Percentiles rank a stretch among this genome's conserved stretches.
Evolutionary conservation across 768 basidiomycete genomes (phyloP).

Genomic region (Coprinopsis marcescibilis): DNA sequence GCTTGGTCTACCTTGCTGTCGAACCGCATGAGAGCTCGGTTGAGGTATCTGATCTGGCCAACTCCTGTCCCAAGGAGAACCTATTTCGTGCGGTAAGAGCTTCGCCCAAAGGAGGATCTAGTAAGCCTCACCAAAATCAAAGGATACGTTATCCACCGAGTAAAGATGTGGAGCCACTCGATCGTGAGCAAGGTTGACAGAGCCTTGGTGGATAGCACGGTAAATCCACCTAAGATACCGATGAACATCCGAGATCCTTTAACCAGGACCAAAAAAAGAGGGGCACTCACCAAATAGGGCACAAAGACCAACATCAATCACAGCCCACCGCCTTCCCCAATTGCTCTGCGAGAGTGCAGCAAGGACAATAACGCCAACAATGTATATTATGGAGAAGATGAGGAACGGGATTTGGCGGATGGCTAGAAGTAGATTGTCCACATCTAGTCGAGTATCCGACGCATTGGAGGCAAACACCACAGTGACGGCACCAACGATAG

Average conservation of each 20-base stretch:
- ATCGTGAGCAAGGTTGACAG: slow-evolving; percentile 80
- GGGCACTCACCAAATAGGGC: slow-evolving; percentile 64
- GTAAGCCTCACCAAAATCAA: slow-evolving; percentile 53
- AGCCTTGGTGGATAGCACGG: slow-evolving; percentile 91
- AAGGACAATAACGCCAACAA: slow-evolving; percentile 51
- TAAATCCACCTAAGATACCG: slow-evolving; percentile 68
- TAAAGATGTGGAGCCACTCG: slow-evolving; percentile 72
- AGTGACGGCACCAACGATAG: slow-evolving; percentile 84
- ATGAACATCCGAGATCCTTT: background rate
- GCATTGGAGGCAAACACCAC: slow-evolving; percentile 82
- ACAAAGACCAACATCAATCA: slow-evolving; percentile 84
- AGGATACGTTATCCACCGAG: slow-evolving; percentile 79
- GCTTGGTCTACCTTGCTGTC: slow-evolving; percentile 68
- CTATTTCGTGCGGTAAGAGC: slow-evolving; percentile 36
- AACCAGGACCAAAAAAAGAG: background rate
- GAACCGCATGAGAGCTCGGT: slow-evolving; percentile 86
- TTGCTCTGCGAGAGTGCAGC: slow-evolving; percentile 59
- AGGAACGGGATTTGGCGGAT: slow-evolving; percentile 70
- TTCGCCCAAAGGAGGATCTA: background rate
- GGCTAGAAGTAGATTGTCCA: slow-evolving; percentile 60
- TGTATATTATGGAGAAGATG: slow-evolving; percentile 63
- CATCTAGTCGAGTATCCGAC: slow-evolving; percentile 64
- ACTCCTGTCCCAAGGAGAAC: slow-evolving; percentile 69
- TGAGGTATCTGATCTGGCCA: slow-evolving; percentile 81
- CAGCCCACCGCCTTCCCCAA: slow-evolving; percentile 62